Evolutionary conservation across 345 rosid genomes (phyloP).

Genomic region (Trapa incisa): DNA sequence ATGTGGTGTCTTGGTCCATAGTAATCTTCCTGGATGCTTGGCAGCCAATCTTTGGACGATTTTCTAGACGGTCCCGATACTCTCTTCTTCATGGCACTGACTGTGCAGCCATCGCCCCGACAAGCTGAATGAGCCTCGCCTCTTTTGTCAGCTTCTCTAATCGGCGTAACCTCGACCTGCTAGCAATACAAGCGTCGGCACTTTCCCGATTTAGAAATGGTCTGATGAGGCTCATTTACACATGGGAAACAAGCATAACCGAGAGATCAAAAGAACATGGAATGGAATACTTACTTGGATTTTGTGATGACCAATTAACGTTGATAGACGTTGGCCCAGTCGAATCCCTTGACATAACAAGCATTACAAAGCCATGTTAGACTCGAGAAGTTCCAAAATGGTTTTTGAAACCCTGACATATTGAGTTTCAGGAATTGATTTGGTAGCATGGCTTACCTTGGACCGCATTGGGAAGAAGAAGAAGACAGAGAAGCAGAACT

Average conservation of each 20-base stretch:
- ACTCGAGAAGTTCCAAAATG: background rate
- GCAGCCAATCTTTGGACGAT: slow-evolving; percentile 19
- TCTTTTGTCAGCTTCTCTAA: background rate
- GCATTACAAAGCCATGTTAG: background rate
- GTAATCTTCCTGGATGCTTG: slow-evolving; percentile 55
- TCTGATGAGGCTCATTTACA: background rate
- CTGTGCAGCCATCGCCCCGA: background rate
- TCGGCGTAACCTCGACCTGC: background rate
- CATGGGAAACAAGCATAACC: background rate
- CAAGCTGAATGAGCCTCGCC: background rate
- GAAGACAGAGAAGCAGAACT: slow-evolving; percentile 10
- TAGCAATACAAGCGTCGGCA: background rate
- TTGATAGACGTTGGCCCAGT: slow-evolving; percentile 2
- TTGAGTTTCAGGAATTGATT: background rate
- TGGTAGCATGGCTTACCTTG: slow-evolving; percentile 7
- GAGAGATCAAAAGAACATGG: background rate
- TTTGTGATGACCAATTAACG: background rate
- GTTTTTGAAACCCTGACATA: background rate
- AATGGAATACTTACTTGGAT: slow-evolving; percentile 3
- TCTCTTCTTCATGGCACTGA: slow-evolving; percentile 5
- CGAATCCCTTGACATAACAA: slow-evolving; percentile 11
- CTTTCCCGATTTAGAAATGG: background rate
- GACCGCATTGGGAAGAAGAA: background rate
- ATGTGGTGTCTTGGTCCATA: slow-evolving; percentile 47
- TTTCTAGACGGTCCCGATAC: background rate